Base-by-base conservation (phyloP, 352 stramenopile genomes). In the Albugo laibachii region DNA sequence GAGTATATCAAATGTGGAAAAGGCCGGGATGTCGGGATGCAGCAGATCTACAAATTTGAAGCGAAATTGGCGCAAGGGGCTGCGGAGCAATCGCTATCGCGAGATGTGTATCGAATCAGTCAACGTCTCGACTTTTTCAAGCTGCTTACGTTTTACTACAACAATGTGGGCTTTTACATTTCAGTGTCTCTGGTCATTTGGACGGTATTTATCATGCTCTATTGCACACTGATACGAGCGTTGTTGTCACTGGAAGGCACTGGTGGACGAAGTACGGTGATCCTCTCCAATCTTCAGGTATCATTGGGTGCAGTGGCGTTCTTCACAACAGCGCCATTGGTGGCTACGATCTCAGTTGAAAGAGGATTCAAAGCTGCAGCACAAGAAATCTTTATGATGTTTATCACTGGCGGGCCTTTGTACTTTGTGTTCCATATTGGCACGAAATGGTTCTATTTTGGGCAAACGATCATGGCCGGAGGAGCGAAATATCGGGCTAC, bases 361-460 rank as follows among this genome's bases (percentile, higher is more conserved):
- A 84, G 93, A 50, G 95, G 95, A n/a, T 97, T 97, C 67, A 92
- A 92, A 56, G 79, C 83, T 12, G 95, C 92, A 42, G 47, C 94
- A 41, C 93, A 80, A 48, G 75, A 92, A 50, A 85, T 97, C 21
- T 61, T 96, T 21, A 88, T 97, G 60, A 94, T 98, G 37, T 89
- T 98, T 47, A 75, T 97, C 14, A 98, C 93, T 35, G 94, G 94
- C 41, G 95, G 94, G 1, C 95, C 95, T 40, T 69, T 99, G 15
- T 97, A 98, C 69, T 99, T 99, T 59, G 84, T 98, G 61, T 99
- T 99, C 72, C 95, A 99, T 64, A 99, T 99, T 52, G 94, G 97
- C 55, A 99, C 94, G 16, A 97, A 97, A 56, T 96, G 92, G 61
- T 96, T 97, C 59, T 99, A 98, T 79, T 98, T 98, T 61, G 86